Conservation (phyloP, 768 basidiomycete species). For the Podaxis sp. region DNA sequence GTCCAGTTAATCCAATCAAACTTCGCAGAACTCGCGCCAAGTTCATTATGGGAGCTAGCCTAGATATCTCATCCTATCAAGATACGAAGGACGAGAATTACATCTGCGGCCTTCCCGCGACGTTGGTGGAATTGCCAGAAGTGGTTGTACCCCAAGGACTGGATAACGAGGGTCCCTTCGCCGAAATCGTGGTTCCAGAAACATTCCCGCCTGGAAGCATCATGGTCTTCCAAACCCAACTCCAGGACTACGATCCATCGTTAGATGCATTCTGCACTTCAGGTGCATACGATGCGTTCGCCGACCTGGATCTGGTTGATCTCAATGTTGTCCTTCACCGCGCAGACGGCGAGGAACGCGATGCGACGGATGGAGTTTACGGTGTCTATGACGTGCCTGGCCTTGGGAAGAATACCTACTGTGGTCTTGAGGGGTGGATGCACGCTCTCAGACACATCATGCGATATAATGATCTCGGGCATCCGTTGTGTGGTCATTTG, state of each 20-base stretch:
- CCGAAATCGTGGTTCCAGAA: slow-evolving; percentile 82
- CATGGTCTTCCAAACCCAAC: slow-evolving; percentile 87
- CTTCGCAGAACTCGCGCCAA: slow-evolving; percentile 76
- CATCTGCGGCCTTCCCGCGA: slow-evolving; percentile 72
- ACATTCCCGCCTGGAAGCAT: slow-evolving; percentile 95
- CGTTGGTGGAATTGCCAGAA: slow-evolving; percentile 59
- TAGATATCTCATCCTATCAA: slow-evolving; percentile 68
- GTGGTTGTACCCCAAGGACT: slow-evolving; percentile 58
- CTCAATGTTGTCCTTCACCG: slow-evolving; percentile 87
- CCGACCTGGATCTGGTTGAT: slow-evolving; percentile 75
- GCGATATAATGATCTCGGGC: slow-evolving; percentile 89
- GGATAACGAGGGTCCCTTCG: slow-evolving; percentile 67
- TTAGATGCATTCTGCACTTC: slow-evolving; percentile 75
- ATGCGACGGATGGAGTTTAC: slow-evolving; percentile 77
- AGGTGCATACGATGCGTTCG: slow-evolving; percentile 72
- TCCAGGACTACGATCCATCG: slow-evolving; percentile 65
- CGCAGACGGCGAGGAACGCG: slow-evolving; percentile 87
- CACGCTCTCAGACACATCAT: slow-evolving; percentile 80
- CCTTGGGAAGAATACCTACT: slow-evolving; percentile 77
- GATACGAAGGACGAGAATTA: slow-evolving; percentile 43
- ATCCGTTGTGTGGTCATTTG: slow-evolving; percentile 84
- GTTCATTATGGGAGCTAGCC: slow-evolving; percentile 77
- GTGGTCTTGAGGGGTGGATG: slow-evolving; percentile 99
- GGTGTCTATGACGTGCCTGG: slow-evolving; percentile 84
- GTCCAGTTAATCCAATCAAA: slow-evolving; percentile 77